Conservation (phyloP, 371 early-diverging fungal species). For the Gilbertella persicaria region DNA sequence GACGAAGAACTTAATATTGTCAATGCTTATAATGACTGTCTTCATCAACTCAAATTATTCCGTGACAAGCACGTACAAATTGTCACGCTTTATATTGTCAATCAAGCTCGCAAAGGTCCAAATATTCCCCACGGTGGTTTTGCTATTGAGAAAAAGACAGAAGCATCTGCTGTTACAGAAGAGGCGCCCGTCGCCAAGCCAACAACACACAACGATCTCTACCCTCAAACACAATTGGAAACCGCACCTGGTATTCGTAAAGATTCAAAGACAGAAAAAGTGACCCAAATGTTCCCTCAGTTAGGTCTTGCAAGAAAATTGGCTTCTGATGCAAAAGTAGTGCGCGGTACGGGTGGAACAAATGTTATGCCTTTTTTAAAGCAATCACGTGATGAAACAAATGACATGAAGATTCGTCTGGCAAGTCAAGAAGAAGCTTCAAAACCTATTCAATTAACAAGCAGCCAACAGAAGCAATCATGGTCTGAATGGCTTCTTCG, state of each 20-base stretch:
- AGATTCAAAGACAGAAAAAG: conserved; percentile 33
- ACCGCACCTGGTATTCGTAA: conserved; percentile 38
- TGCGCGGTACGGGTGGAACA: conserved; percentile 95
- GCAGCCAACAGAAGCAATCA: conserved; percentile 7
- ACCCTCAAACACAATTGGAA: conserved; percentile 56
- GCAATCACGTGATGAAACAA: conserved; percentile 66
- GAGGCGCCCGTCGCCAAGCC: neutral
- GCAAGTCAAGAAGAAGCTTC: conserved; percentile 1
- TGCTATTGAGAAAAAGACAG: conserved; percentile 31
- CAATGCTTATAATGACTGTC: conserved; percentile 75
- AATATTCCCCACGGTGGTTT: conserved; percentile 65
- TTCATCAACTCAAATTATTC: conserved; percentile 82
- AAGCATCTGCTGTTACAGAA: neutral
- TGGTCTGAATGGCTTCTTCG: conserved; percentile 37
- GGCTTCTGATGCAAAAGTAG: conserved; percentile 56
- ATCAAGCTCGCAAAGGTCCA: conserved; percentile 81
- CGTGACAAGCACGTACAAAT: conserved; percentile 92
- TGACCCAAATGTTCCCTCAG: conserved; percentile 43
- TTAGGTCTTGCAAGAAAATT: conserved; percentile 62
- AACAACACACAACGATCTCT: conserved; percentile 45
- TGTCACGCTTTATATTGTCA: conserved; percentile 88
- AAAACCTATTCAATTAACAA: neutral
- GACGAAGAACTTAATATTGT: conserved; percentile 32
- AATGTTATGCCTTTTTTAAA: conserved; percentile 89
- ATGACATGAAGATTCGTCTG: conserved; percentile 25